A percentile compares a stretch with the other conserved stretches of the same genome.
Conservation (phyloP, 805 yeast genomes). For the Pichia eremophila region DNA sequence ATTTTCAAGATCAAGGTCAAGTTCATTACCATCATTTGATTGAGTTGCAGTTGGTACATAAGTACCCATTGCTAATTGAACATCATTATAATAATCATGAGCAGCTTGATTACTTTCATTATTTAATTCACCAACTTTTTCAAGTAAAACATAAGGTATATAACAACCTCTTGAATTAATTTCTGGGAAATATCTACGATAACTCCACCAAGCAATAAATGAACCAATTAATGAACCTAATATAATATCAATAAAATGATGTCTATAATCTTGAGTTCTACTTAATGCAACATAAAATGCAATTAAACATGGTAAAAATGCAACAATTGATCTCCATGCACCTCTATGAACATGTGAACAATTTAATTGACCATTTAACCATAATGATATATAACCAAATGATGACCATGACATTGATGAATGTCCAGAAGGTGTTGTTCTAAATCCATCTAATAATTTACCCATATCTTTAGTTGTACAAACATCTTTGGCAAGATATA, state of each 20-base stretch:
- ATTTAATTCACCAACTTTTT: background rate
- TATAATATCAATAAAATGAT: conserved; percentile 79
- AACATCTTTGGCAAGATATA: conserved; percentile 55
- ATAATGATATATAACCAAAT: conserved; percentile 50
- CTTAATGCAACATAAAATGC: conserved; percentile 76
- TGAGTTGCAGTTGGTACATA: conserved; percentile 8
- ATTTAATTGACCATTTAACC: conserved; percentile 59
- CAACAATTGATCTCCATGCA: conserved; percentile 51
- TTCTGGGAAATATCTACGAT: conserved; percentile 43
- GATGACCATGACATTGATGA: conserved; percentile 65
- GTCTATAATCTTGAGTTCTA: conserved; percentile 88
- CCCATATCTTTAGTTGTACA: conserved; percentile 44
- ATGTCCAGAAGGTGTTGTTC: conserved; percentile 81
- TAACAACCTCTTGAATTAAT: conserved; percentile 27
- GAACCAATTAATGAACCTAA: conserved; percentile 65
- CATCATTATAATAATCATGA: conserved; percentile 8
- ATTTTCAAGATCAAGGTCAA: background rate
- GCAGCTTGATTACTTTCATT: background rate
- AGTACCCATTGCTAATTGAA: conserved; percentile 2
- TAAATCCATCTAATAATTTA: conserved; percentile 56
- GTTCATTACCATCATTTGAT: conserved; percentile 13
- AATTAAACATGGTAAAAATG: conserved; percentile 48
- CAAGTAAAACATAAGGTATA: conserved; percentile 28
- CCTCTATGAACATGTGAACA: conserved; percentile 34
- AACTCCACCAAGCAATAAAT: conserved; percentile 48